Conservation (phyloP, 1,284 basidiomycete genomes). For the Irpex sp. region DNA sequence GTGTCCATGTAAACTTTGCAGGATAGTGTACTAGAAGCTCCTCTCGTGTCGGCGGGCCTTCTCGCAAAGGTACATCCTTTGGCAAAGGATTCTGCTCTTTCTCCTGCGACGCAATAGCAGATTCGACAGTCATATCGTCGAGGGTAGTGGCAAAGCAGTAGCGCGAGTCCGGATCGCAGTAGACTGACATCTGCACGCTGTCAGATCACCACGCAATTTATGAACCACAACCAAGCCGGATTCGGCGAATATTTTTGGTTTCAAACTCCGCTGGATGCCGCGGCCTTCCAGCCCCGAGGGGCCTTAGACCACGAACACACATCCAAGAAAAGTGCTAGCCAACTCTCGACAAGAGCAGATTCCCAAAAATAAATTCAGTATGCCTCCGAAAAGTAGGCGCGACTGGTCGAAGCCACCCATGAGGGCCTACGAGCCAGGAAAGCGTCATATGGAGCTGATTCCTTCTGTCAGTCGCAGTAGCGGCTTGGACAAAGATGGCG, state of each 20-base stretch:
- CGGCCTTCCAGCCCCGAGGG: not conserved
- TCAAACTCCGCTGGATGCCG: not conserved
- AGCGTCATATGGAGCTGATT: constrained; percentile 48
- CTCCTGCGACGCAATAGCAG: not conserved
- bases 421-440: constrained; percentile 19
- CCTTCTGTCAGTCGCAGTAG: constrained; percentile 69
- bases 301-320: not conserved
- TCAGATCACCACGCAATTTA: not conserved
- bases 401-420: not conserved
- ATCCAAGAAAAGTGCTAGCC: not conserved
- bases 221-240: not conserved
- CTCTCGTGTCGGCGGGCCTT: constrained; percentile 59
- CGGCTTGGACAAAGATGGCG: constrained; percentile 63
- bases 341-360: not conserved
- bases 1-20: constrained; percentile 66
- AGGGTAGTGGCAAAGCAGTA: constrained; percentile 8
- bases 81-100: not conserved
- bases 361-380: not conserved
- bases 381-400: constrained; percentile 4
- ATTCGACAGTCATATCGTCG: constrained; percentile 14
- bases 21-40: constrained; percentile 66
- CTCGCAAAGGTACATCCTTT: constrained; percentile 35
- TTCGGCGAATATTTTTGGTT: not conserved
- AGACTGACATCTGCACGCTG: constrained; percentile 7
- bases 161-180: constrained; percentile 14